phyloP scores from a whole-genome alignment of 1,139 yeast species.

The Hemisphaericaspora subhashii region DNA sequence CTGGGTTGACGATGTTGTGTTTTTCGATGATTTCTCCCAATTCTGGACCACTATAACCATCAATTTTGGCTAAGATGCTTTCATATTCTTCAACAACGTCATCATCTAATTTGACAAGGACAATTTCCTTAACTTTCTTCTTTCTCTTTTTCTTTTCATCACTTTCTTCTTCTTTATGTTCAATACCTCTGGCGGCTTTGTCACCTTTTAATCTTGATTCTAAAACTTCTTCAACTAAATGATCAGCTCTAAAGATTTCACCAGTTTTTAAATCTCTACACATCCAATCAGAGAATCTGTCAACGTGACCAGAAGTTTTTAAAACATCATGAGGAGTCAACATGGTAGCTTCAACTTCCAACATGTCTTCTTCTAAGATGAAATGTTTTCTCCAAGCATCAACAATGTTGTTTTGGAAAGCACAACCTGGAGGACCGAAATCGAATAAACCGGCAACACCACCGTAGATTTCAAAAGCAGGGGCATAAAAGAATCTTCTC shows the following conservation, averaged over 20 bases:
- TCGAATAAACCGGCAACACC: constrained; percentile 98
- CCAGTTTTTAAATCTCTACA: constrained; percentile 94
- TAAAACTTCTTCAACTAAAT: constrained; percentile 93
- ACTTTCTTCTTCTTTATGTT: constrained; percentile 51
- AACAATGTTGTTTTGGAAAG: constrained; percentile 91
- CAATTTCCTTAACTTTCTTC: constrained; percentile 96
- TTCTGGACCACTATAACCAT: constrained; percentile 90
- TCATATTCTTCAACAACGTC: constrained; percentile 78
- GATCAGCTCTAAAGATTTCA: constrained; percentile 98
- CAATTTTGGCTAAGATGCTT: constrained; percentile 85
- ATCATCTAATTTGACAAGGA: constrained; percentile 85
- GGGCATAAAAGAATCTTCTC: constrained; percentile 96
- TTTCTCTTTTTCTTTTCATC: constrained; percentile 84
- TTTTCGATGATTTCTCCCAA: constrained; percentile 84
- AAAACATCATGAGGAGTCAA: constrained; percentile 96
- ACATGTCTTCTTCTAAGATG: constrained; percentile 96
- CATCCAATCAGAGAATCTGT: constrained; percentile 99
- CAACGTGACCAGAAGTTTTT: constrained; percentile 98
- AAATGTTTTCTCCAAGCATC: constrained; percentile 98
- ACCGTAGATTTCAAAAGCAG: constrained; percentile 95
- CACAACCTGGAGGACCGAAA: constrained; percentile 99
- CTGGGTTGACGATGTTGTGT: constrained; percentile 86
- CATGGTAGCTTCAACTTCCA: constrained; percentile 97
- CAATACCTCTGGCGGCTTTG: constrained; percentile 87
- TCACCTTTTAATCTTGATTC: constrained; percentile 96